Evolutionary conservation across 306 rosid species (phyloP), one percentile per base, ranked within the genome.

Genomic region (Lathyrus aphaca): DNA sequence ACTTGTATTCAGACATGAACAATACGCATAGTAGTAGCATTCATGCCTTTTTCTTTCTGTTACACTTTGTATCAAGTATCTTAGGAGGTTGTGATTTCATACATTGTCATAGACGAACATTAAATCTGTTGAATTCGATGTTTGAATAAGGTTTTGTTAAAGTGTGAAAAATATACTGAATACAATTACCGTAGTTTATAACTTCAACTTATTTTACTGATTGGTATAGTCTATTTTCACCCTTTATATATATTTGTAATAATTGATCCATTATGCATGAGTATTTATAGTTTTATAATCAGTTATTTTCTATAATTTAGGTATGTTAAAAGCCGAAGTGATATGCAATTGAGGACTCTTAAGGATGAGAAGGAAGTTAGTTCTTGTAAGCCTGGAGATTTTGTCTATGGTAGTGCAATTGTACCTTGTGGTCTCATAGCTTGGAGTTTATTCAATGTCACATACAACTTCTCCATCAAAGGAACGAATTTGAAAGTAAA

Each of bases 401-500:
- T 1, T 39, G 67, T 7, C 19, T 64, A 81, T 56, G 86, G 81
- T 27, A 18, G 0, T 12, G 48, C 85, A 46, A 80, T 94, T 67
- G 81, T 94, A 65, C 98, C 98, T 30, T 94, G 98, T 75, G 98
- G 98, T 80, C 96, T 90, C 46, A 90, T 90, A 27, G 97, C 98
- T 35, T 94, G 98, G 98, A 94, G n/a, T n/a, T n/a, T n/a, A n/a
- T n/a, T n/a, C n/a, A n/a, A n/a, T n/a, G n/a, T n/a, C n/a, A n/a
- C n/a, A 2, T 94, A 94, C 78, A 46, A 0, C 61, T 90, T 94
- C 82, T 56, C 96, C 2, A 83, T 73, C 56, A 71, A 75, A 23
- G 58, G 49, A 44, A 61, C n/a, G 42, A 25, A 10, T 19, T 80
- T 87, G 68, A 1, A 13, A 0, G 85, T 94, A 76, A 90, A 90